Conservation (phyloP, 2,329 filamentous ascomycete species). For the Fusarium lyarnte region DNA sequence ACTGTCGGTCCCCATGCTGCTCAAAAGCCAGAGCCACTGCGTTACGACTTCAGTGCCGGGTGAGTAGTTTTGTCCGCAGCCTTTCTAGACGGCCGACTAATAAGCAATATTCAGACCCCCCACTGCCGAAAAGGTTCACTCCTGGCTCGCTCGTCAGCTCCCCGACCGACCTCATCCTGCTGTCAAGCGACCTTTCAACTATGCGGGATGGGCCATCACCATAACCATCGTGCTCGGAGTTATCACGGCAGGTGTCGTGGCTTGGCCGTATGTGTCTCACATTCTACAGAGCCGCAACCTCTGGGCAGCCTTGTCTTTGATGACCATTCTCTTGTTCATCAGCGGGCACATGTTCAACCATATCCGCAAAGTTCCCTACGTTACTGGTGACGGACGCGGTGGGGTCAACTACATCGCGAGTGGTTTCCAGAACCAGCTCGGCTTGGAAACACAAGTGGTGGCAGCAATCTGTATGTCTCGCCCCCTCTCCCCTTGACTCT, state of each 20-base stretch:
- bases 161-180: constrained; percentile 80
- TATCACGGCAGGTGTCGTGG: constrained; percentile 74
- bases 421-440: constrained; percentile 93
- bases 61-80: constrained; percentile 54
- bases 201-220: constrained; percentile 74
- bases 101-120: constrained; percentile 63
- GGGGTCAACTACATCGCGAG: constrained; percentile 89
- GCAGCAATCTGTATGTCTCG: constrained; percentile 84
- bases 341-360: constrained; percentile 99
- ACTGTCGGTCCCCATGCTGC: constrained; percentile 84
- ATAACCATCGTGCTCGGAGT: constrained; percentile 75
- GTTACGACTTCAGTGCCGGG: constrained; percentile 88
- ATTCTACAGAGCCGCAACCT: constrained; percentile 89
- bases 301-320: constrained; percentile 90
- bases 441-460: constrained; percentile 94
- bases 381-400: constrained; percentile 83
- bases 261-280: constrained; percentile 82
- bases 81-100: neutral
- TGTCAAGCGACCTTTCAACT: constrained; percentile 90
- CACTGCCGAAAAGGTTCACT: constrained; percentile 79
- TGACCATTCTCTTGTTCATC: constrained; percentile 90
- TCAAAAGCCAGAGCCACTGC: constrained; percentile 71
- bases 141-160: constrained; percentile 82
- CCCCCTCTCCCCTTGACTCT: neutral
- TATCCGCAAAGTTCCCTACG: constrained; percentile 94